Conservation (phyloP, 495 filamentous ascomycete genomes). For the Penicillium paxilli region DNA sequence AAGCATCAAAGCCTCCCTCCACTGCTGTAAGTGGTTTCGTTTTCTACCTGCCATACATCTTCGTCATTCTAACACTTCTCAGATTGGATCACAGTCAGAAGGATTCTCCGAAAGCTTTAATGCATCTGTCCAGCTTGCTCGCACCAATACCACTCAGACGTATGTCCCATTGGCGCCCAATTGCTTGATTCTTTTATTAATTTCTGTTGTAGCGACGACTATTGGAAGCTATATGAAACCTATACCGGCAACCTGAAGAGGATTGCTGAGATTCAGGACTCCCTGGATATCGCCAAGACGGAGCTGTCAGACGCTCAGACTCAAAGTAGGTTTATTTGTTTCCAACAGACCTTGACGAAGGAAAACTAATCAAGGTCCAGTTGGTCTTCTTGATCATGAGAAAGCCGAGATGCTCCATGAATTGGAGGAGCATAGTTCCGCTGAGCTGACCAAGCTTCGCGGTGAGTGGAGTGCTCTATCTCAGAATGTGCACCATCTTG, state of each 20-base stretch:
- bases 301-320: slow-evolving; percentile 38
- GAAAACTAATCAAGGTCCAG: slow-evolving; percentile 34
- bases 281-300: slow-evolving; percentile 35
- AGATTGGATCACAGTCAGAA: slow-evolving; percentile 33
- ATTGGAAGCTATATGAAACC: slow-evolving; percentile 49
- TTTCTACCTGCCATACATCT: not conserved
- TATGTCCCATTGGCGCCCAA: slow-evolving; percentile 11
- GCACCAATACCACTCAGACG: slow-evolving; percentile 42
- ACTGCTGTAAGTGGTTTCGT: slow-evolving; percentile 30
- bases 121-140: slow-evolving; percentile 36
- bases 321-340: slow-evolving; percentile 36
- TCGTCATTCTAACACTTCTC: slow-evolving; percentile 3
- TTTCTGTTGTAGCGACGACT: slow-evolving; percentile 36
- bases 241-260: slow-evolving; percentile 41
- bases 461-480: slow-evolving; percentile 43
- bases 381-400: slow-evolving; percentile 47
- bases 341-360: not conserved
- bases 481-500: slow-evolving; percentile 40
- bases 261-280: slow-evolving; percentile 42
- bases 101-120: slow-evolving; percentile 39
- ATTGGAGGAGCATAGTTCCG: slow-evolving; percentile 45
- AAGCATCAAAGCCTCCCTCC: slow-evolving; percentile 35
- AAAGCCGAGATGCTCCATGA: slow-evolving; percentile 49
- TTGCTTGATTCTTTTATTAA: slow-evolving; percentile 18
- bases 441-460: slow-evolving; percentile 47